Evolutionary conservation across 2,329 filamentous ascomycete genomes (phyloP).

Genomic region (Tympanopsis confertula): DNA sequence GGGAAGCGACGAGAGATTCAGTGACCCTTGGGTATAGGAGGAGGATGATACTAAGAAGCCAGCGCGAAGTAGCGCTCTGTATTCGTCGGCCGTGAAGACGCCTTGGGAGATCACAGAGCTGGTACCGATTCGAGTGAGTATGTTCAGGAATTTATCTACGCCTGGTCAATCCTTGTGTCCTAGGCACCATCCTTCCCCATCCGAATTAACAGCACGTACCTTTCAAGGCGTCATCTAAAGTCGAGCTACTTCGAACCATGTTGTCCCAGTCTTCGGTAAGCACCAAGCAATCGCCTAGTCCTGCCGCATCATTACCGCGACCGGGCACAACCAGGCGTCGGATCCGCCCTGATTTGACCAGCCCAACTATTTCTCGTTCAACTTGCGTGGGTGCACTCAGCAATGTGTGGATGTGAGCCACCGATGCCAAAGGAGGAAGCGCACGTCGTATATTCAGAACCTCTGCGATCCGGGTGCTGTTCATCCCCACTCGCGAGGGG

Average conservation of each 20-base stretch:
- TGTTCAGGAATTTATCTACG: conserved; percentile 33
- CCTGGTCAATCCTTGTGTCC: conserved; percentile 4
- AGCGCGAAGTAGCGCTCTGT: conserved; percentile 31
- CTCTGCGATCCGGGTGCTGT: conserved; percentile 45
- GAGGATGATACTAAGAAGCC: conserved; percentile 42
- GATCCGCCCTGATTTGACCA: conserved; percentile 35
- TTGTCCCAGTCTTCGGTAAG: conserved; percentile 37
- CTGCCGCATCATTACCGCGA: conserved; percentile 39
- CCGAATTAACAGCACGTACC: conserved; percentile 15
- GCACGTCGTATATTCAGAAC: conserved; percentile 41
- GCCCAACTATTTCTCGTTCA: conserved; percentile 43
- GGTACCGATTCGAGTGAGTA: conserved; percentile 31
- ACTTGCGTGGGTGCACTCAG: conserved; percentile 40
- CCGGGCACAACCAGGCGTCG: conserved; percentile 43
- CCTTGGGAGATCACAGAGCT: conserved; percentile 29
- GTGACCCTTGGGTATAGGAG: conserved; percentile 19
- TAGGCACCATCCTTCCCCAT: conserved; percentile 1
- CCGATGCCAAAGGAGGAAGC: conserved; percentile 44
- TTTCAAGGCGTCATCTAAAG: conserved; percentile 15
- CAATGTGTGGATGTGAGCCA: conserved; percentile 48
- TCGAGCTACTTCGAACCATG: conserved; percentile 19
- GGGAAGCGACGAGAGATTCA: conserved; percentile 26
- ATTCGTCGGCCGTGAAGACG: conserved; percentile 30
- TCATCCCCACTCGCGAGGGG: conserved; percentile 46
- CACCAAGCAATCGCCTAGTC: conserved; percentile 45